A percentile compares a stretch with the other conserved stretches of the same genome.
These are phyloP conservation scores for Odontarrhena argentea DNA, from an alignment of 345 rosid genomes.

Conservation along the genomic window DNA sequence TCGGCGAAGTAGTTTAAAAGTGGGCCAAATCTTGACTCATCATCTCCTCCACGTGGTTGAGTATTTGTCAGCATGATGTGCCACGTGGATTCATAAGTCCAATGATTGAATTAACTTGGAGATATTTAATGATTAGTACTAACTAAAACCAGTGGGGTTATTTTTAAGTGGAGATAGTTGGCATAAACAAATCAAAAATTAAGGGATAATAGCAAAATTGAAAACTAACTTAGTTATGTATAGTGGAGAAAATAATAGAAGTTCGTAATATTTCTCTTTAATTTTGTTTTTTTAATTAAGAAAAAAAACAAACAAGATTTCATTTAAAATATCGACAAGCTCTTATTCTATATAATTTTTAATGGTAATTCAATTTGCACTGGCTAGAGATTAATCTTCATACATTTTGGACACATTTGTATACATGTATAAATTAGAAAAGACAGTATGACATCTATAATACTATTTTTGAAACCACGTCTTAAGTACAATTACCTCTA, in stretches of 20 bases:
- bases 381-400: no score
- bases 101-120: conserved; percentile 31
- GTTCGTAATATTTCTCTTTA: not conserved
- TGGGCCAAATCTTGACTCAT: conserved; percentile 26
- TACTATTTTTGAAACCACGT: no score
- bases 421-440: no score
- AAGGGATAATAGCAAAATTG: not conserved
- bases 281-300: no score
- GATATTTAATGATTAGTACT: conserved; percentile 16
- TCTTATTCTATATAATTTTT: no score
- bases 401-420: no score
- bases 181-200: not conserved
- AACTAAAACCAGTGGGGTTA: conserved; percentile 19
- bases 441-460: no score
- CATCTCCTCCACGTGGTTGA: conserved; percentile 37
- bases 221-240: not conserved
- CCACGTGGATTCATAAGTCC: conserved; percentile 35
- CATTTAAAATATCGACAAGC: no score
- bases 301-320: no score
- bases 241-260: not conserved
- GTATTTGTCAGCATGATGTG: conserved; percentile 27
- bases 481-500: no score
- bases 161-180: conserved; percentile 30
- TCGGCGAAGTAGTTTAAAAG: conserved; percentile 21
- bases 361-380: no score